Base-by-base conservation (phyloP, 2,329 filamentous ascomycete species). In the Stachybotrys echinatus region DNA sequence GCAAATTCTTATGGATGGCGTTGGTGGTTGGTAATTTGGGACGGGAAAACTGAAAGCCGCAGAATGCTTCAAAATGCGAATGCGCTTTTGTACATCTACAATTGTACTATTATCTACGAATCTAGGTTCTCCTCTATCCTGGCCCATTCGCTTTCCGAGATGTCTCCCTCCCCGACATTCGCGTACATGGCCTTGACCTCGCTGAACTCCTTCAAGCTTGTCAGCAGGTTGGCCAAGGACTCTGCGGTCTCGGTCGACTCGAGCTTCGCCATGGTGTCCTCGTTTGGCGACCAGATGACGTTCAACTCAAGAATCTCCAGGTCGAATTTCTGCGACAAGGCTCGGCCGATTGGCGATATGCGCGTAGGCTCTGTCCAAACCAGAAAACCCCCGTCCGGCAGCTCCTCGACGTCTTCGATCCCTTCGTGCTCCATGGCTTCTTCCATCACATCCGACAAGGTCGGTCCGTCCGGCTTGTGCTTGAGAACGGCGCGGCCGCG, bases 231-330 rank as follows among this genome's bases (percentile, higher is more conserved):
- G 42, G 75, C 73, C 23, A 96, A 72, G 18, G 74, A 71, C 46
- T 77, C 71, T 1, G 77, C 75, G 2, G 79, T 75, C 12, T 79
- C 74, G 14, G 77, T 71, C 17, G 79, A 76, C 51, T 85, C 78
- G 38, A 92, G 59, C 7, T 74, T 72, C 18, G 88, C 81, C 64
- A 81, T 81, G 0, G 88, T 92, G 54, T 96, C 91, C 60, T 86
- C 82, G 52, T 92, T 94, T 0, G 90, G 81, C 52, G 86, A 81
- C 85, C 89, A 96, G 42, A 96, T 78, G 48, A 96, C 92, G 50
- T 95, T 89, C 18, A 84, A 83, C 57, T 83, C 85, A 49, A 87
- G 73, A 43, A 95, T 80, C 51, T 86, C 80, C 53, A 95, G 68
- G 1, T 76, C 80, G 19, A 88, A 76, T 37, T 77, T 74, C 55